Percentiles rank a stretch among this genome's conserved stretches.
These are phyloP conservation scores for Cordyceps tenuipes DNA, from an alignment of 2,329 filamentous ascomycete species.

Conservation along the genomic window DNA sequence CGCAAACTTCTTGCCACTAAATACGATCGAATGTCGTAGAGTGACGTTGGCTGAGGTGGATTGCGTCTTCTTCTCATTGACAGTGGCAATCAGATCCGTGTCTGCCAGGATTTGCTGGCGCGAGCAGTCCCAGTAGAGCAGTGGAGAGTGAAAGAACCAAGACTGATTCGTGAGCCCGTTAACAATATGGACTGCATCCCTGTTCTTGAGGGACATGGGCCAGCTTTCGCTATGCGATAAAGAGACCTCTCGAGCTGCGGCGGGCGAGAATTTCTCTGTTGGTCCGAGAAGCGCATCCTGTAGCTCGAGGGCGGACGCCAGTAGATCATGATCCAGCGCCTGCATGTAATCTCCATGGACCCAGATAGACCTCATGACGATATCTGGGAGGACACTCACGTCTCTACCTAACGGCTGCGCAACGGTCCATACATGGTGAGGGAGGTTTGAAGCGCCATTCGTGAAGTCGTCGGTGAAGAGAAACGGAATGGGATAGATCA, in stretches of 20 bases:
- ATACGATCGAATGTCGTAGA: slow-evolving; percentile 68
- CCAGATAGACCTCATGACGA: slow-evolving; percentile 78
- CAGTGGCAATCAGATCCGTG: slow-evolving; percentile 55
- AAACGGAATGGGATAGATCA: slow-evolving; percentile 69
- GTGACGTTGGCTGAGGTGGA: slow-evolving; percentile 65
- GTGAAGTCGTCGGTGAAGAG: slow-evolving; percentile 65
- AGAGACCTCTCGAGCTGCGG: slow-evolving; percentile 23
- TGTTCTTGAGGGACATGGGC: slow-evolving; percentile 35
- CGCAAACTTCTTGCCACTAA: slow-evolving; percentile 71
- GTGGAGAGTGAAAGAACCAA: slow-evolving; percentile 75
- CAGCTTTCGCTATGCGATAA: slow-evolving; percentile 21
- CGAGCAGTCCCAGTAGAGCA: slow-evolving; percentile 74
- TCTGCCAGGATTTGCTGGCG: slow-evolving; percentile 49
- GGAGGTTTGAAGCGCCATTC: slow-evolving; percentile 62
- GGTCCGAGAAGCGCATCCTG: slow-evolving; percentile 61
- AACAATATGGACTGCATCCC: slow-evolving; percentile 49
- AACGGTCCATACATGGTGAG: slow-evolving; percentile 75
- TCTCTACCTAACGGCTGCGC: slow-evolving; percentile 54
- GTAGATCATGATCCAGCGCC: slow-evolving; percentile 57
- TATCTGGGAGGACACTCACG: slow-evolving; percentile 48
- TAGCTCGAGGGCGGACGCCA: slow-evolving; percentile 58
- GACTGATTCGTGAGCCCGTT: slow-evolving; percentile 54
- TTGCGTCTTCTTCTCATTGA: slow-evolving; percentile 55
- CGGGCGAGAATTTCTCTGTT: slow-evolving; percentile 48
- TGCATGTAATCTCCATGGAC: slow-evolving; percentile 75